A percentile compares a stretch with the other conserved stretches of the same genome.
Evolutionary conservation across 169 alveolate genomes (phyloP).

Genomic region (Plasmodium vivax): DNA sequence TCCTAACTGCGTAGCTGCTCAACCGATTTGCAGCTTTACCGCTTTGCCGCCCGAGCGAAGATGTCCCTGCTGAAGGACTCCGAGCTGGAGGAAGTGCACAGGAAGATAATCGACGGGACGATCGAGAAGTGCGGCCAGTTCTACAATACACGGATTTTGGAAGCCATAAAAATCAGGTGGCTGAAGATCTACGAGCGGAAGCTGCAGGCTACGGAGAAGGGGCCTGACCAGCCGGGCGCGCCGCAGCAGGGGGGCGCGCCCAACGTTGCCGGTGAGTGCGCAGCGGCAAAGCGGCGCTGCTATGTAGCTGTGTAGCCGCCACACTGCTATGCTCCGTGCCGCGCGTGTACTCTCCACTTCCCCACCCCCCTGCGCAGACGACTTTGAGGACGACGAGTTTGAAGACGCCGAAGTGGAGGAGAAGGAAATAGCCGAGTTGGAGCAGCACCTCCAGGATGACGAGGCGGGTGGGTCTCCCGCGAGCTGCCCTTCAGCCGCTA

Average conservation of each 20-base stretch:
- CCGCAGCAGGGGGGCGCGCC: not conserved
- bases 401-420: slow-evolving; percentile 73
- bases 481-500: not conserved
- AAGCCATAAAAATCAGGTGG: slow-evolving; percentile 61
- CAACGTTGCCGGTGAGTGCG: not conserved
- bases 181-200: slow-evolving; percentile 40
- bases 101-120: slow-evolving; percentile 45
- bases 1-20: not conserved
- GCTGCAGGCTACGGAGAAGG: not conserved
- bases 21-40: not conserved
- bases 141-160: slow-evolving; percentile 44
- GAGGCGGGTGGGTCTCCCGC: not conserved
- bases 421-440: slow-evolving; percentile 20
- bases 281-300: no score
- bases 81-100: slow-evolving; percentile 45
- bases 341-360: not conserved
- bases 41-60: not conserved
- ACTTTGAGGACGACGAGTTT: slow-evolving; percentile 62
- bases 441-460: not conserved
- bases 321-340: not conserved
- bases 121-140: slow-evolving; percentile 54
- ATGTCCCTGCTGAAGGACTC: slow-evolving; percentile 52
- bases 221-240: not conserved
- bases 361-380: not conserved
- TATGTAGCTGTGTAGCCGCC: no score